Base-by-base conservation (phyloP, 768 basidiomycete species). In the Pleurotus sapidus region DNA sequence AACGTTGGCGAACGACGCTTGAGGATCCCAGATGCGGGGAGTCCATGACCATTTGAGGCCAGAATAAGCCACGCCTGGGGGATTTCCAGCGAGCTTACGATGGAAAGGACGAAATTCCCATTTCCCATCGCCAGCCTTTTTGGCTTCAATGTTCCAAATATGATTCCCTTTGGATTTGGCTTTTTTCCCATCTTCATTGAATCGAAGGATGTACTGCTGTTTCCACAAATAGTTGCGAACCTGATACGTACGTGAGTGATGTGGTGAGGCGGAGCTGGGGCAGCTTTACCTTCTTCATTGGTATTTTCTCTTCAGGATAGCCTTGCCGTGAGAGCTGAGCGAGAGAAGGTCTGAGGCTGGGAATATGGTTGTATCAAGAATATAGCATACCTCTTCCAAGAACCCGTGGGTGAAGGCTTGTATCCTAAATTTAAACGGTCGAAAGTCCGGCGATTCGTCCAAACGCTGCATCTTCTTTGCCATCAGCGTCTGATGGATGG, bases 121-220 rank as follows among this genome's bases (percentile, higher is more conserved):
- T 61, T 81, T 75, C 42, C 88, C 84, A 48, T 90, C 90, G 20
- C 75, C 76, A 20, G 75, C 67, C 71, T 92, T 95, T 74, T 84
- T 92, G n/a, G 94, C 96, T 65, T 98, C 93, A 50, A 98, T 89
- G 66, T 94, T 95, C 96, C 96, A 99, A 63, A 98, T 97, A 66
- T 98, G 96, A 73, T 99, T 99, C 47, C 96, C 96, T 77, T 97
- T 97, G 55, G 93, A 95, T 73, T 99, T 99, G 20, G 95, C 92
- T 75, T 99, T 99, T 73, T 98, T 98, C 37, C 96, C 96, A 69
- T 98, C 96, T 66, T 98, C 94, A 69, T 99, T 99, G 78, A 95
- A 98, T 27, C 96, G 91, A 25, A 94, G 88, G 68, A 99, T 98
- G 68, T 89, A 88, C 27, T 87, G 88, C 64, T 95, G 93, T 59